Base-by-base conservation (phyloP, 148 eudicot genomes). In the Pouteria glomerata region DNA sequence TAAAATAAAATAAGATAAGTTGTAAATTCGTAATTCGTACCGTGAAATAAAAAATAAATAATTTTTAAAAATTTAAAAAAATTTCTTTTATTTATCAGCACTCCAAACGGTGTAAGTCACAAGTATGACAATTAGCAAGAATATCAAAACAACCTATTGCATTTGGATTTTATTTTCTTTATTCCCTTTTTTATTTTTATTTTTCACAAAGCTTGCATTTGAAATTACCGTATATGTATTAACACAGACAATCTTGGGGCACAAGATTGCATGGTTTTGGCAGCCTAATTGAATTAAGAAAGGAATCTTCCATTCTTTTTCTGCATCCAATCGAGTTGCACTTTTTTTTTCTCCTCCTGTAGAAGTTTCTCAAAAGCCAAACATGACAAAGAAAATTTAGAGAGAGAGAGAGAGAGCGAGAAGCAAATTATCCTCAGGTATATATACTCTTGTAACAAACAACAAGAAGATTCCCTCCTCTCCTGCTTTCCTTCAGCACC, bases 261-360 rank as follows among this genome's bases (percentile, higher is more conserved):
- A 47, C 62, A 47, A 61, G 56, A 63, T 60, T 65, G 69, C 75
- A 80, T 72, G 76, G 19, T 30, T 37, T 65, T 63, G 57, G 53
- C 16, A 61, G 86, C 86, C 81, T 80, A 81, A 76, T 86, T 67
- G 87, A 82, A 83, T 79, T 68, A 85, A 81, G 81, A 6, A 82
- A 84, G 69, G 83, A 84, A 82, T 80, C 79, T 81, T 67, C 68
- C 41, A 44, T 69, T 71, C 47, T 69, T 65, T 73, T 33, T 51
- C 73, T 61, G 65, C 68, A 61, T 69, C 63, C 74, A 60, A 73
- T 57, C 79, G 3, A 57, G 66, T 72, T 65, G 68, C 37, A 35
- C 72, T 67, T 23, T 39, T 66, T 67, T 68, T 12, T 23, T 69
- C 18, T 63, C 67, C 31, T 48, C 75, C 33, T 41, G 31, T 35